Evolutionary conservation across 805 yeast genomes (phyloP).

Genomic region (Saccharomycopsis javanensis): DNA sequence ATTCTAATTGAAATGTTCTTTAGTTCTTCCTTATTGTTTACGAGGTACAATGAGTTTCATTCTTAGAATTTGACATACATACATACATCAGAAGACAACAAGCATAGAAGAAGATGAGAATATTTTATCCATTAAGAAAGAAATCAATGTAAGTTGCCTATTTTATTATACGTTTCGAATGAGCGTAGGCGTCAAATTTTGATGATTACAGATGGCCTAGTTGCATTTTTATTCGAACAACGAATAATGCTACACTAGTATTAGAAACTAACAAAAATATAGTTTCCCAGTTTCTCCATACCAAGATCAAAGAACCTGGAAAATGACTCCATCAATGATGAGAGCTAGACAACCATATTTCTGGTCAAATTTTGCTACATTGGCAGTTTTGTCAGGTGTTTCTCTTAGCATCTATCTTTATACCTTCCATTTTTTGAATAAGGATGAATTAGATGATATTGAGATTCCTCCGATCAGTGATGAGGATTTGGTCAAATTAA

Average conservation of each 20-base stretch:
- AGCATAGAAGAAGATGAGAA: neutral
- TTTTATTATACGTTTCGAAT: too few species aligned
- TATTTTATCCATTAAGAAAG: neutral
- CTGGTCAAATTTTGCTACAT: slow-evolving; percentile 59
- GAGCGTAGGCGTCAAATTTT: too few species aligned
- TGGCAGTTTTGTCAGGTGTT: slow-evolving; percentile 49
- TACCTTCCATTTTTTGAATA: slow-evolving; percentile 56
- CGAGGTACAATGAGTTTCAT: too few species aligned
- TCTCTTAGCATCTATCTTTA: slow-evolving; percentile 57
- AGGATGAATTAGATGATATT: slow-evolving; percentile 81
- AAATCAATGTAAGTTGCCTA: neutral
- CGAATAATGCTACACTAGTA: too few species aligned
- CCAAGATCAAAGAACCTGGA: slow-evolving; percentile 60
- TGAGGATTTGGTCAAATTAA: slow-evolving; percentile 61
- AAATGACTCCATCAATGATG: slow-evolving; percentile 89
- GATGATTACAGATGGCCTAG: too few species aligned
- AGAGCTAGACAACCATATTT: slow-evolving; percentile 86
- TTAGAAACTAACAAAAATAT: neutral
- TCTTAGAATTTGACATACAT: neutral
- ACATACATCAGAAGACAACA: neutral
- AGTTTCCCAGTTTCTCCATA: slow-evolving; percentile 30
- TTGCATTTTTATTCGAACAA: too few species aligned
- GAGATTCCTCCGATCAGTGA: slow-evolving; percentile 90
- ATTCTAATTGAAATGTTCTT: neutral
- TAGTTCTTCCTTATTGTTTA: too few species aligned